Conservation (phyloP, 2,329 filamentous ascomycete species). For the Colletotrichum eremochloae region DNA sequence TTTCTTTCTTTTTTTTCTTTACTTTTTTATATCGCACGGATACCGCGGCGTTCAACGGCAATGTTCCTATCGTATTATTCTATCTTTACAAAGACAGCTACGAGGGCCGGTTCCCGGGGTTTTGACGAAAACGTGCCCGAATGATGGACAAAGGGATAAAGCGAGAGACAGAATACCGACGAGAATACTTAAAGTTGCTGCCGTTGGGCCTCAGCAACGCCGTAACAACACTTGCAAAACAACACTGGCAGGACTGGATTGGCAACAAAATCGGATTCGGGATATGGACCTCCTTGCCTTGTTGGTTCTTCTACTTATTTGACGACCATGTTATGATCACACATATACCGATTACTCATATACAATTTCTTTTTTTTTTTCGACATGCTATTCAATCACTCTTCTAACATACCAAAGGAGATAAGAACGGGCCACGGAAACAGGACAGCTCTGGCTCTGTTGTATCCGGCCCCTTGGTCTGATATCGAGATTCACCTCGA, state of each 20-base stretch:
- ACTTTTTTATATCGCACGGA: not conserved
- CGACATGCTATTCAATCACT: not conserved
- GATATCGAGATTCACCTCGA: constrained; percentile 2
- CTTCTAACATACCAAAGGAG: not conserved
- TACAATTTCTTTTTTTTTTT: constrained; percentile 3
- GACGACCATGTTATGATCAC: constrained; percentile 35
- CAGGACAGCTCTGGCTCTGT: not conserved
- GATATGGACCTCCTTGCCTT: not conserved
- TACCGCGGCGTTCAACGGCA: constrained; percentile 20
- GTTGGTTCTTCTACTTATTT: not conserved
- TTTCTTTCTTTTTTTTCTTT: not conserved
- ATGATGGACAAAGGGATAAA: not conserved
- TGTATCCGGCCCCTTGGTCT: not conserved
- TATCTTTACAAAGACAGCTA: not conserved
- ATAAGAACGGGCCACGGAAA: not conserved
- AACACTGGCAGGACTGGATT: constrained; percentile 23
- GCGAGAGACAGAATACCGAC: not conserved
- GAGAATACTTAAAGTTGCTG: constrained; percentile 1
- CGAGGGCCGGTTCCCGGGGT: not conserved
- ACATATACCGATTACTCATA: constrained; percentile 31
- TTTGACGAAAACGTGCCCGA: not conserved
- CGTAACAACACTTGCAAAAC: not conserved
- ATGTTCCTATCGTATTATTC: not conserved
- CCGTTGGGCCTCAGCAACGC: constrained; percentile 33
- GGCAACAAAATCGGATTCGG: constrained; percentile 13